Evolutionary conservation across 768 basidiomycete genomes (phyloP), one percentile per base, ranked within the genome.

Genomic region (Amanita rimosa): DNA sequence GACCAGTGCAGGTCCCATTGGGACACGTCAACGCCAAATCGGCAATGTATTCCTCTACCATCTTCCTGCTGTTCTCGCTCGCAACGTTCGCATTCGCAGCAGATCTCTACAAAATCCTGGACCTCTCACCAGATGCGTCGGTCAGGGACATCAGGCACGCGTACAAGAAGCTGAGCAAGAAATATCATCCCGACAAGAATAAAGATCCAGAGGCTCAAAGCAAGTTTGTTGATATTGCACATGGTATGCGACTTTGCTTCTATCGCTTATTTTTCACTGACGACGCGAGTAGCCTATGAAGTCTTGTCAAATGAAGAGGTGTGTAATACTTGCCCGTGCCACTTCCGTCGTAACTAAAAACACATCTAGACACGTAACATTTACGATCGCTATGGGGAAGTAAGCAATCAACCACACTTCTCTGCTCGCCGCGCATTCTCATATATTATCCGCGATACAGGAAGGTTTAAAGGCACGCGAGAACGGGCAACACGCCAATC

Each of bases 101-200:
- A 3, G 88, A 92, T 67, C 72, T 84, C 41, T 96, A 95, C 65
- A 88, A 89, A 65, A 60, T 78, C 50, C 70, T 95, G 52, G 91
- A 89, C 57, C 73, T 95, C 39, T 77, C 80, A 57, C 79, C 69
- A 55, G 83, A 86, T 38, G 90, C 92, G 11, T 83, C 84, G 33
- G 88, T 93, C 38, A 81, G 79, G 59, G 92, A 95, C 59, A 90
- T 97, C 61, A 79, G 85, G 64, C 84, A 87, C 55, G 90, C 93
- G 2, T 97, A 96, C 68, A 92, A 92, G 64, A 81, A 79, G 57
- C 71, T 94, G 14, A 90, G 89, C 63, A 81, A 81, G 58, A 89
- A 83, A 67, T 91, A 76, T 49, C 94, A 98, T 59, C 95, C 95
- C 0, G 95, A 99, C 72, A 96, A 95, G 72, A 96, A 94, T 65